phyloP scores from a whole-genome alignment of 1,284 basidiomycete genomes.

The Stereum hirsutum region DNA sequence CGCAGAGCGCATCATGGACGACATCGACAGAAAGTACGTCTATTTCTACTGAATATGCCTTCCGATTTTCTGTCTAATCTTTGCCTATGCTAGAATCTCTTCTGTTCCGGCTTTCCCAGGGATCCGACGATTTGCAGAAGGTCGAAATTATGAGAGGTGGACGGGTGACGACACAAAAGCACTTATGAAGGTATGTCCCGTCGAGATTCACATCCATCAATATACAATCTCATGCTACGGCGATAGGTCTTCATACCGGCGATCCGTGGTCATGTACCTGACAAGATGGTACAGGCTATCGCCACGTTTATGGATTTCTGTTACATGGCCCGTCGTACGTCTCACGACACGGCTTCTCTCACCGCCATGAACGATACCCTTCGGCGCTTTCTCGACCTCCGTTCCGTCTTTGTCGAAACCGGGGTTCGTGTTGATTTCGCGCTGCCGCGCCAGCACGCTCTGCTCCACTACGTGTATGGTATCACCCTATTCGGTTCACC shows the following conservation, averaged over 20 bases:
- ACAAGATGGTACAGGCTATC: not conserved
- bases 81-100: not conserved
- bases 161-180: constrained; percentile 2
- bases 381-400: not conserved
- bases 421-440: not conserved
- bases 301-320: constrained; percentile 1
- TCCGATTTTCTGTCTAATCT: not conserved
- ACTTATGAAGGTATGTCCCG: constrained; percentile 2
- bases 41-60: not conserved
- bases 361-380: not conserved
- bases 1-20: not conserved
- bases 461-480: not conserved
- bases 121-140: constrained; percentile 2
- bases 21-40: not conserved
- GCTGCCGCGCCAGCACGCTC: not conserved
- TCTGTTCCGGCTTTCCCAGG: not conserved
- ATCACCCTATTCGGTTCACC: constrained; percentile 1
- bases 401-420: not conserved
- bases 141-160: not conserved
- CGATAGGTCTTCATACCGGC: constrained; percentile 3
- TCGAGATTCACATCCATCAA: not conserved
- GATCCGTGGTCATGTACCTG: not conserved
- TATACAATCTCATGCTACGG: not conserved
- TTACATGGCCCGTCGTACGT: not conserved
- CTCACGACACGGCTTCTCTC: not conserved